Evolutionary conservation across 768 basidiomycete genomes (phyloP).

Genomic region (Candolleomyces aberdarensis): DNA sequence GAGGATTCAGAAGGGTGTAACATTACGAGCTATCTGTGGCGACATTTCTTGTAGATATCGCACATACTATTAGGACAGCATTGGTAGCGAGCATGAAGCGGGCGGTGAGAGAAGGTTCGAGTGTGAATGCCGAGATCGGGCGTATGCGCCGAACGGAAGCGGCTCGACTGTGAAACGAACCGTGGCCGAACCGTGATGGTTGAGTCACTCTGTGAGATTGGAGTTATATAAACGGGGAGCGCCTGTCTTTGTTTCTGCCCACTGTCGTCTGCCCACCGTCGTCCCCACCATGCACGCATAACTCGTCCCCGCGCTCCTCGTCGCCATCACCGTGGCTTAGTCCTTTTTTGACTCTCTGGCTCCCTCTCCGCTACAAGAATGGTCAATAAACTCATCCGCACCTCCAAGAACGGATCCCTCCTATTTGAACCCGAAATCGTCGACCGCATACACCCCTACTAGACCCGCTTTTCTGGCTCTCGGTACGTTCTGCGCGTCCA

Average conservation of each 20-base stretch:
- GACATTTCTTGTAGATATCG: conserved; percentile 33
- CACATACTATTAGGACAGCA: conserved; percentile 2
- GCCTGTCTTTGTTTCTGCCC: conserved; percentile 14
- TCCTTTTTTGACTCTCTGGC: conserved; percentile 34
- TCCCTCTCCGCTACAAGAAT: conserved; percentile 46
- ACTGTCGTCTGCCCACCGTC: conserved; percentile 15
- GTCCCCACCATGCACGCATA: conserved; percentile 13
- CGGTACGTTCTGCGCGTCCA: conserved; percentile 18
- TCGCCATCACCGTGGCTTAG: conserved; percentile 19
- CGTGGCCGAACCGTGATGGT: conserved; percentile 7
- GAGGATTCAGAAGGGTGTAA: conserved; percentile 2
- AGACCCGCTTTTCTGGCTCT: conserved; percentile 16
- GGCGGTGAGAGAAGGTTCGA: conserved; percentile 1
- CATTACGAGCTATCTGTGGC: conserved; percentile 23
- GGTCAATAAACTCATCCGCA: conserved; percentile 82
- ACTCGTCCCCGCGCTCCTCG: conserved; percentile 17
- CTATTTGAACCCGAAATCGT: conserved; percentile 87
- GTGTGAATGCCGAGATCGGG: neutral
- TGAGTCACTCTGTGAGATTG: conserved; percentile 16
- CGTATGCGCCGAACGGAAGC: neutral
- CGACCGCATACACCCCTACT: conserved; percentile 74
- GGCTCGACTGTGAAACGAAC: conserved; percentile 13
- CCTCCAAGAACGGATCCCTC: conserved; percentile 81
- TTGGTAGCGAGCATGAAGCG: conserved; percentile 8
- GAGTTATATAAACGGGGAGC: conserved; percentile 22